Base-by-base conservation (phyloP, 2,329 filamentous ascomycete species). In the Talaromyces sp. region DNA sequence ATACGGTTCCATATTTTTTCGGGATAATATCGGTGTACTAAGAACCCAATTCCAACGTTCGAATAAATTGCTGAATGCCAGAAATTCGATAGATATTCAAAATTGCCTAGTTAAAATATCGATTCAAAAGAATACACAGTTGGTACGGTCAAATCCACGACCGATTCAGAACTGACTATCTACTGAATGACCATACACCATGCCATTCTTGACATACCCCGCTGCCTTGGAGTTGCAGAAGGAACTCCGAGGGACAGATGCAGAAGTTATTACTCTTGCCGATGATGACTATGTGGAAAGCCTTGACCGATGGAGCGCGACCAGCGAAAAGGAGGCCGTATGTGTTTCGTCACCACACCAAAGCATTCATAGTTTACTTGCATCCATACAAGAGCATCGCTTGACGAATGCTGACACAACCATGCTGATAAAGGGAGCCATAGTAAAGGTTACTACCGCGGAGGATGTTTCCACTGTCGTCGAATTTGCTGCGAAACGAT, bases 401-500 rank as follows among this genome's bases (percentile, higher is more conserved):
- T 27, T 33, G 31, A 60, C 9, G 43, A 24, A 39, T 56, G 52
- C 52, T 60, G 58, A 60, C 43, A 47, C n/a, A 37, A 56, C 58
- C 7, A 45, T 60, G 58, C 43, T 45, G 13, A 37, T 60, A n/a
- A 60, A 60, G 58, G 58, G 58, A 9, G 58, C 58, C 31, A 37
- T 60, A 47, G 43, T 60, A 9, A 60, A 48, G 16, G 43, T 60
- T 10, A 65, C 45, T 39, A 39, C 60, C 4, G 60, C 24, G 22
- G 41, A 62, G 35, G 60, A 62, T 31, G 60, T 62, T 31, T 54
- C 60, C 3, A 43, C 33, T n/a, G 45, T 62, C 4, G 35, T 62
- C 19, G 33, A 10, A 13, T 62, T 62, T 33, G 60, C 60, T 33
- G 35, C 45, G 13, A 62, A 41, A 19, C 59, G 74, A 57, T 54